A percentile compares a stretch with the other conserved stretches of the same genome.
phyloP scores from a whole-genome alignment of 495 filamentous ascomycete genomes.

The Podospora bellae-mahoneyi region DNA sequence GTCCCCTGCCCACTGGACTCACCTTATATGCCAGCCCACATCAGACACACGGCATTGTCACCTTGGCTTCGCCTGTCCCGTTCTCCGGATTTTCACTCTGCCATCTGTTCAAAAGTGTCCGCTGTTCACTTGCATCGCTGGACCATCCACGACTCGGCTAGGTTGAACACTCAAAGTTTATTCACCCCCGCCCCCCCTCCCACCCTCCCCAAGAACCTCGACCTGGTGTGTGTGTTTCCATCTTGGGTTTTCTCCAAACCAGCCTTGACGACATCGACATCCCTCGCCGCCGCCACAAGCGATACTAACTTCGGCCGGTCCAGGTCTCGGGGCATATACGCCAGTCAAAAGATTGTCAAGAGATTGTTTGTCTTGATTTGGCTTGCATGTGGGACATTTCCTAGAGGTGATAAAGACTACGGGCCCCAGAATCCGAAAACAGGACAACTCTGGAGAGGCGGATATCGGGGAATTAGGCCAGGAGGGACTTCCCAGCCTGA shows the following conservation, averaged over 20 bases:
- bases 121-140: not conserved
- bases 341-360: not conserved
- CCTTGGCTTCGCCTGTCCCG: slow-evolving; percentile 22
- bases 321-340: not conserved
- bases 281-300: not conserved
- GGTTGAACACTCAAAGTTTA: not conserved
- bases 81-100: slow-evolving; percentile 27
- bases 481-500: not conserved
- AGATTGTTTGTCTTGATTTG: not conserved
- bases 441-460: not conserved
- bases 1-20: slow-evolving; percentile 7
- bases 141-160: not conserved
- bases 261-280: not conserved
- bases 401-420: not conserved
- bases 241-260: not conserved
- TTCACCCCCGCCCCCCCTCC: not conserved
- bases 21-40: slow-evolving; percentile 3
- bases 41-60: slow-evolving; percentile 29
- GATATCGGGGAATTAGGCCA: not conserved
- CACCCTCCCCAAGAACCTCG: not conserved
- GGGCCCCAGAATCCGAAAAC: not conserved
- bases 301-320: not conserved
- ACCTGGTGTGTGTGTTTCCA: not conserved
- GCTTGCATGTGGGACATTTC: not conserved
- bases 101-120: slow-evolving; percentile 14